Base-by-base conservation (phyloP, 2,329 filamentous ascomycete species). In the Chalara sp. region DNA sequence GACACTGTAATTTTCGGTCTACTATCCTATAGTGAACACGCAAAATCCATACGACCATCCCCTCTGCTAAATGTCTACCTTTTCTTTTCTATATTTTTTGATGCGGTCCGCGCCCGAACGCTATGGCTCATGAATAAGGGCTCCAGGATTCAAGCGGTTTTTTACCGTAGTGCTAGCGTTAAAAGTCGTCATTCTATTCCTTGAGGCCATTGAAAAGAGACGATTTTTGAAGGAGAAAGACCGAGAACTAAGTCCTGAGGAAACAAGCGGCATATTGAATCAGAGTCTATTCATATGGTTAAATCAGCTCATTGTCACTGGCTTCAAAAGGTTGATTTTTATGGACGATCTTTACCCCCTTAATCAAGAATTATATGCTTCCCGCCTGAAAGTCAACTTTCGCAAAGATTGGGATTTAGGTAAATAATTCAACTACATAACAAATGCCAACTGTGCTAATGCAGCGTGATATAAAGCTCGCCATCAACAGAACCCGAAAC, bases 11-110 rank as follows among this genome's bases (percentile, higher is more conserved):
- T 40, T 21, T 32, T 47, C 6, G 11, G 11, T 28, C 12, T 44
- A 30, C 31, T 51, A 11, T 48, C 45, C 32, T 32, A 31, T 31
- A 30, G 35, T 21, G 49, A 51, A 21, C 46, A 50, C 42, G 11
- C 13, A 12, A 29, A 39, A 30, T 44, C 13, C 32, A 28, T 51
- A n/a, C 35, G 40, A 44, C 49, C 49, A 12, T 43, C 37, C 11
- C 11, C 21, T 28, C 6, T 44, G 31, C 32, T 51, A 7, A 46
- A 30, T 31, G 33, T 33, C 8, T 48, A 43, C 28, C 33, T 48
- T 31, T 13, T 43, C 33, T 37, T 51, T 6, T 30, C 45, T 10
- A n/a, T 39, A 28, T 6, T 44, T 11, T 35, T 48, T 31, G 45
- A 51, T 48, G 30, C 32, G 10, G 39, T 32, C 12, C 35, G 44